These are phyloP conservation scores for Hypericum androsaemum DNA, from an alignment of 345 rosid species.

Conservation along the genomic window DNA sequence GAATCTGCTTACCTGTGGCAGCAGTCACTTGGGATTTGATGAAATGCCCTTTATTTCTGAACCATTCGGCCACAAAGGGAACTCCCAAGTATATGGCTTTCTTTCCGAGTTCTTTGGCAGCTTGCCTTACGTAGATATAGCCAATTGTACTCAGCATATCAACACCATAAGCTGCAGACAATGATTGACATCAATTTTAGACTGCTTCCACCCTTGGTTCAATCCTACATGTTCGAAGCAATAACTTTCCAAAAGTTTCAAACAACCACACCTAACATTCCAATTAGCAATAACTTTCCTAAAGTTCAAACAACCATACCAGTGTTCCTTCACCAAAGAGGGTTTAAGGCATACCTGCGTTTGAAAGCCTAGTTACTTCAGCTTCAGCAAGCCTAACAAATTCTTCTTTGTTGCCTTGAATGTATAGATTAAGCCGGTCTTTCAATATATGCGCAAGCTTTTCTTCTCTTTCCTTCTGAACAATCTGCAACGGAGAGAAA, in stretches of 20 bases:
- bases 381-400: slow-evolving; percentile 60
- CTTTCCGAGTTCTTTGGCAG: slow-evolving; percentile 95
- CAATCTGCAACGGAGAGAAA: slow-evolving; percentile 39
- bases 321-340: no score
- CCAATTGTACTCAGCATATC: slow-evolving; percentile 95
- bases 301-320: no score
- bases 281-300: no score
- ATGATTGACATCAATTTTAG: slow-evolving; percentile 8
- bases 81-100: slow-evolving; percentile 74
- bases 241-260: neutral
- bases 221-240: neutral
- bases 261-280: neutral
- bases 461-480: slow-evolving; percentile 96
- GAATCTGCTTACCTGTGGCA: slow-evolving; percentile 64
- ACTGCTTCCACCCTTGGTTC: neutral
- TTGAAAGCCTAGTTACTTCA: slow-evolving; percentile 78
- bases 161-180: slow-evolving; percentile 75
- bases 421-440: slow-evolving; percentile 68
- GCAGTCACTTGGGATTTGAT: slow-evolving; percentile 98
- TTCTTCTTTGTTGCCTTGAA: slow-evolving; percentile 61
- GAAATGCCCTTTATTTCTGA: slow-evolving; percentile 87
- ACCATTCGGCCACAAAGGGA: slow-evolving; percentile 96
- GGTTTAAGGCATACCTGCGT: slow-evolving; percentile 48
- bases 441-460: slow-evolving; percentile 65
- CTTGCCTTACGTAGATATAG: slow-evolving; percentile 82